Evolutionary conservation across 768 basidiomycete species (phyloP).

Genomic region (Rhodotorula kratochvilovae): DNA sequence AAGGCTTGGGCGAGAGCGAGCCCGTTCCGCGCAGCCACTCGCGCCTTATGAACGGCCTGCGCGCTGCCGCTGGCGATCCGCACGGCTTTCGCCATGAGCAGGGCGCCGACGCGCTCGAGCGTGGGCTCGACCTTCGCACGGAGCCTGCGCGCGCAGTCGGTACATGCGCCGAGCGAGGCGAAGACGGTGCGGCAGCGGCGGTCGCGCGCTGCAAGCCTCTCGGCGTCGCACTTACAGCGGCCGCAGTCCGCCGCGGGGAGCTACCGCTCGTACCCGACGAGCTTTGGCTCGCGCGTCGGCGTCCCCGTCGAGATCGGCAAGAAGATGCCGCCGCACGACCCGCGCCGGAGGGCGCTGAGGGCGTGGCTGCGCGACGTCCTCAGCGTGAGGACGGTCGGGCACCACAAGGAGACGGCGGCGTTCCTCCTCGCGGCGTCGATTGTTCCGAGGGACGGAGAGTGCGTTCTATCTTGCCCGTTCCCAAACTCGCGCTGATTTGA

Average conservation of each 20-base stretch:
- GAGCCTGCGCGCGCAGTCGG: constrained; percentile 23
- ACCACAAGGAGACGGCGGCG: constrained; percentile 28
- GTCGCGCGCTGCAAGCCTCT: constrained; percentile 6
- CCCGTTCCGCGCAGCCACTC: neutral
- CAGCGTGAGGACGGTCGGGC: constrained; percentile 15
- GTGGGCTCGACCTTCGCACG: constrained; percentile 21
- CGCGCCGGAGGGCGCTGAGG: constrained; percentile 18
- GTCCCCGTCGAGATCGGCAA: constrained; percentile 24
- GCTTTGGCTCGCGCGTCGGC: constrained; percentile 5
- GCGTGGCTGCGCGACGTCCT: constrained; percentile 32
- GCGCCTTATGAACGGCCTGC: constrained; percentile 2
- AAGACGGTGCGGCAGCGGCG: constrained; percentile 7
- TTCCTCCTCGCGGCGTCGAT: constrained; percentile 25
- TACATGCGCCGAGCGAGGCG: constrained; percentile 4
- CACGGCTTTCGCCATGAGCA: neutral
- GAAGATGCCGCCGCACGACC: constrained; percentile 29
- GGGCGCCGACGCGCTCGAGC: constrained; percentile 1
- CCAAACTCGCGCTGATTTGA: neutral
- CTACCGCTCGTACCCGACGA: constrained; percentile 17
- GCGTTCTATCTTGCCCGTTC: neutral
- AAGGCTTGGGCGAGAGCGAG: no score
- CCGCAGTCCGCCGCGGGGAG: constrained; percentile 10
- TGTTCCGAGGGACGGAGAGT: constrained; percentile 26
- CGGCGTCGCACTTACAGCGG: neutral
- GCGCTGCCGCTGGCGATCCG: constrained; percentile 5